Percentiles rank a stretch among this genome's conserved stretches.
Conservation (phyloP, 768 basidiomycete genomes). For the Leucocoprinus leucothites region DNA sequence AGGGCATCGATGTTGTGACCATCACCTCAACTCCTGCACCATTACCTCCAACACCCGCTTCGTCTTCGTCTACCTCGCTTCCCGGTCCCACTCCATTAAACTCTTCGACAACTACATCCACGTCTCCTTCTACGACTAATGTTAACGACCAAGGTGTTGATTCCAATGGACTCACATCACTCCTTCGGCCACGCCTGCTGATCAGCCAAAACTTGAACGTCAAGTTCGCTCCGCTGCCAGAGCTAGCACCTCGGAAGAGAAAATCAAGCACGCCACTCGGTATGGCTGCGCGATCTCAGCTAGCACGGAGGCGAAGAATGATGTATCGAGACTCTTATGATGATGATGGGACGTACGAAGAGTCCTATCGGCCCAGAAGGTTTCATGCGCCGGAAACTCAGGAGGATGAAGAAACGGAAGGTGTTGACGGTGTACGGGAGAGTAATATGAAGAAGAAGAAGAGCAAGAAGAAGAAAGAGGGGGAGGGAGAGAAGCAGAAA, state of each 20-base stretch:
- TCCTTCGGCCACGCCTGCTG: slow-evolving; percentile 11
- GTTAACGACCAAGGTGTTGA: not conserved
- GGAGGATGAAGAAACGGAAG: not conserved
- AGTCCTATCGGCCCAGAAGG: not conserved
- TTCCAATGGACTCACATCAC: slow-evolving; percentile 12
- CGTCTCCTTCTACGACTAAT: slow-evolving; percentile 2
- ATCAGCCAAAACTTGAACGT: slow-evolving; percentile 30
- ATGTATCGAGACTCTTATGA: slow-evolving; percentile 4
- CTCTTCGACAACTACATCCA: slow-evolving; percentile 5
- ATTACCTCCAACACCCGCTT: slow-evolving; percentile 33
- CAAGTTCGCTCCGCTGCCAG: slow-evolving; percentile 59
- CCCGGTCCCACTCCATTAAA: slow-evolving; percentile 37
- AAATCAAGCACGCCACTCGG: slow-evolving; percentile 51
- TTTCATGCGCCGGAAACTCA: not conserved
- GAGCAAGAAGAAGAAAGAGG: slow-evolving; percentile 12
- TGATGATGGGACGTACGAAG: slow-evolving; percentile 2
- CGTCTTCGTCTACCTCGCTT: slow-evolving; percentile 40
- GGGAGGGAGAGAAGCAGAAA: slow-evolving; percentile 18
- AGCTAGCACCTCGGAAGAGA: slow-evolving; percentile 46
- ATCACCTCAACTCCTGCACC: slow-evolving; percentile 7
- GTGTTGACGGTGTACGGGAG: not conserved
- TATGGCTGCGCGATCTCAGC: slow-evolving; percentile 45
- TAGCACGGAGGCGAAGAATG: slow-evolving; percentile 33
- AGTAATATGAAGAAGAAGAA: slow-evolving; percentile 1
- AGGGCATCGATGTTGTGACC: not conserved